phyloP scores from a whole-genome alignment of 1,139 yeast genomes.

The Hansenula sp. region DNA sequence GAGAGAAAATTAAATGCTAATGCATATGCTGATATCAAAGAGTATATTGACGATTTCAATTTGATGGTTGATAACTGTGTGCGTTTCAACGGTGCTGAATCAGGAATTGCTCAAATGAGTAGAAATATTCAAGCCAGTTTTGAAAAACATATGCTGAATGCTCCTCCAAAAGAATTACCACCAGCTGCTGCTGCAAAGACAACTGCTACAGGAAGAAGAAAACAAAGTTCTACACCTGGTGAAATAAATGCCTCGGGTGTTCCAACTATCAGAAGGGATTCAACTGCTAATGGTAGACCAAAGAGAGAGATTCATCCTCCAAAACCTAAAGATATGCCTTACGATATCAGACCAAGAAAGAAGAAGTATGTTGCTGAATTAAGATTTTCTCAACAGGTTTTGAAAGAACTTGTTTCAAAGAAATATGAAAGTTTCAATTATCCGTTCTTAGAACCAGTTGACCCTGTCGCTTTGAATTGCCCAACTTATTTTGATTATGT shows the following conservation, averaged over 20 bases:
- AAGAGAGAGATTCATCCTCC: conserved; percentile 97
- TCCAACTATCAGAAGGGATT: conserved; percentile 60
- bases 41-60: conserved; percentile 76
- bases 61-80: conserved; percentile 80
- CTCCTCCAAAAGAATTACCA: conserved; percentile 76
- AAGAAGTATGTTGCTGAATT: conserved; percentile 90
- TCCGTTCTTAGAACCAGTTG: conserved; percentile 93
- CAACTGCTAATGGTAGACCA: conserved; percentile 64
- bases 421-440: conserved; percentile 81
- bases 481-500: conserved; percentile 85
- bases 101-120: conserved; percentile 89
- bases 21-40: conserved; percentile 68
- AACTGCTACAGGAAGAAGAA: conserved; percentile 19
- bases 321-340: conserved; percentile 87
- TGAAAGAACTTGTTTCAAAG: conserved; percentile 78
- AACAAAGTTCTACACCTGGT: conserved; percentile 20
- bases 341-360: conserved; percentile 84
- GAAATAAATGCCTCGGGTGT: conserved; percentile 41
- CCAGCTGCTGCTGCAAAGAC: conserved; percentile 26
- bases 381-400: conserved; percentile 75
- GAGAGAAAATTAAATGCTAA: conserved; percentile 69
- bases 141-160: conserved; percentile 87
- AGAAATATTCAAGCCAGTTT: conserved; percentile 85
- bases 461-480: conserved; percentile 88
- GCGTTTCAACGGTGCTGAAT: conserved; percentile 78